Evolutionary conservation across 2,329 filamentous ascomycete genomes (phyloP).

Genomic region (Sporothrix luriei): DNA sequence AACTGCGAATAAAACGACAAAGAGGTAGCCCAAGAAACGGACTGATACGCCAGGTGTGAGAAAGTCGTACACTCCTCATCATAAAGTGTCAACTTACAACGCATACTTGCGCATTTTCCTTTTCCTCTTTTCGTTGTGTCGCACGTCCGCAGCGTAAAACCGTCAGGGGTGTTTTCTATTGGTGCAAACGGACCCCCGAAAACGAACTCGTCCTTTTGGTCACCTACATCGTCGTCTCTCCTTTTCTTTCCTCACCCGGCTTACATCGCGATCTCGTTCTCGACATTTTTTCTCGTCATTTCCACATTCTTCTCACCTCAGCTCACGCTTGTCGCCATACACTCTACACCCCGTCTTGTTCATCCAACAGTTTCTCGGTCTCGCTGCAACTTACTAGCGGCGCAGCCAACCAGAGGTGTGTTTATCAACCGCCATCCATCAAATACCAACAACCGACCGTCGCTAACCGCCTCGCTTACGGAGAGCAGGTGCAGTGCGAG

Average conservation of each 20-base stretch:
- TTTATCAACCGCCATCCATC: background rate
- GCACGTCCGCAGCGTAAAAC: slow-evolving; percentile 7
- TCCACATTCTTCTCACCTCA: background rate
- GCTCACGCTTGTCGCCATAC: background rate
- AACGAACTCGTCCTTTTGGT: slow-evolving; percentile 1
- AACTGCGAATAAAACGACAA: background rate
- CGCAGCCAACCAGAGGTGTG: background rate
- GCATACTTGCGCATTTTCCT: slow-evolving; percentile 21
- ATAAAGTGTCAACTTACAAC: background rate
- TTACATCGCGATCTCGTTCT: slow-evolving; percentile 12
- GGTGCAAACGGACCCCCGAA: background rate
- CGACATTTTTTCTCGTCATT: background rate
- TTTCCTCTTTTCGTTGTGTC: background rate
- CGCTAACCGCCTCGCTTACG: background rate
- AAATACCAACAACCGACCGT: background rate
- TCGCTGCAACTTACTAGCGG: background rate
- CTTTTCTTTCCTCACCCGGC: background rate
- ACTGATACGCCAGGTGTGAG: slow-evolving; percentile 19
- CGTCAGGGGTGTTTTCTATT: background rate
- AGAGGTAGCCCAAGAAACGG: background rate
- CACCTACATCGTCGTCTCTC: slow-evolving; percentile 1
- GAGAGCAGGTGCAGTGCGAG: slow-evolving; percentile 8
- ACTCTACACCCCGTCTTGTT: background rate
- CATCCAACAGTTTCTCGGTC: background rate
- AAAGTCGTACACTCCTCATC: slow-evolving; percentile 4